These are phyloP conservation scores for Paecilomyces sp. DNA, from an alignment of 2,329 filamentous ascomycete genomes.

Conservation along the genomic window DNA sequence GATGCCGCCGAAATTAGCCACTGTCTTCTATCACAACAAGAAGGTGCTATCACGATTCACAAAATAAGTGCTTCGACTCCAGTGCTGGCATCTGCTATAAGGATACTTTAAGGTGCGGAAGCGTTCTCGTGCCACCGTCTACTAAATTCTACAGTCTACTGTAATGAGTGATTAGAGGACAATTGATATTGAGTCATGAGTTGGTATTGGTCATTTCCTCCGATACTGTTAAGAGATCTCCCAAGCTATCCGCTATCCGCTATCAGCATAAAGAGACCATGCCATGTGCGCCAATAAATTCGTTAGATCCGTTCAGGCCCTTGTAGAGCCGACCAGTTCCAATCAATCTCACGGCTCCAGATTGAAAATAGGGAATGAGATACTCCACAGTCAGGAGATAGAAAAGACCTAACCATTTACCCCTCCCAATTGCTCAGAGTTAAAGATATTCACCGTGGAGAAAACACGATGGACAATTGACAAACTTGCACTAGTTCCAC, in stretches of 20 bases:
- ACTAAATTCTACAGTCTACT: neutral
- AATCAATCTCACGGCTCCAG: slow-evolving; percentile 5
- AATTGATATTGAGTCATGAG: neutral
- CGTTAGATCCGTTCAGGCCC: slow-evolving; percentile 4
- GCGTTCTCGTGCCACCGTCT: neutral
- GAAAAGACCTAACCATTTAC: neutral
- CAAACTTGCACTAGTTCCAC: neutral
- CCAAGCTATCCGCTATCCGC: neutral
- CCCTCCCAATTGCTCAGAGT: neutral
- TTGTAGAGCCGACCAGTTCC: slow-evolving; percentile 2
- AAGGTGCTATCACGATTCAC: too few species aligned
- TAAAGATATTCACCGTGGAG: neutral
- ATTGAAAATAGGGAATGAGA: slow-evolving; percentile 1
- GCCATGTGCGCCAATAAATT: neutral
- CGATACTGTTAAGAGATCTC: slow-evolving; percentile 2
- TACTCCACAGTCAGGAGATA: neutral
- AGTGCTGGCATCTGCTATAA: too few species aligned
- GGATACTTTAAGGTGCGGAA: too few species aligned
- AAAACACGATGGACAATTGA: neutral
- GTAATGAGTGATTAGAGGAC: neutral
- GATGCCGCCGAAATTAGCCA: too few species aligned
- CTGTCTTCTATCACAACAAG: too few species aligned
- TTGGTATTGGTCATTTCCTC: neutral
- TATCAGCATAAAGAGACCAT: neutral
- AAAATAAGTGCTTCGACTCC: too few species aligned